Percentiles rank a stretch among this genome's conserved stretches.
Evolutionary conservation across 2,329 filamentous ascomycete species (phyloP).

Genomic region (Fusarium mangiferae): DNA sequence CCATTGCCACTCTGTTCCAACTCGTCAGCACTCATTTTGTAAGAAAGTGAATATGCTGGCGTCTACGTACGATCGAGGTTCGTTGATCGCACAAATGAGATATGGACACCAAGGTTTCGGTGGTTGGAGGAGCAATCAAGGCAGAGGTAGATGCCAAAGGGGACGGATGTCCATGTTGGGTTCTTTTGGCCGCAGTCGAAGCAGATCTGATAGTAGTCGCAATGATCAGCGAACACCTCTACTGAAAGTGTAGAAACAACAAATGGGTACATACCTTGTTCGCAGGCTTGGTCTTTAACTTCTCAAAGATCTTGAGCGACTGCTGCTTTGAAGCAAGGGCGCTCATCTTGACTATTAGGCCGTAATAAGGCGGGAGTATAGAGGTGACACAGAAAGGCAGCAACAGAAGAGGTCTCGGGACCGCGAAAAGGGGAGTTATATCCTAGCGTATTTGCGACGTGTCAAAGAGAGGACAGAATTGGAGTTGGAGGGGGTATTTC

Average conservation of each 20-base stretch:
- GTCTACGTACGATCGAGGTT: conserved; percentile 89
- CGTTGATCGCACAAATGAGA: conserved; percentile 98
- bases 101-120: conserved; percentile 96
- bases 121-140: conserved; percentile 98
- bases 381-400: conserved; percentile 8
- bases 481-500: background rate
- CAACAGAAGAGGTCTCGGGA: background rate
- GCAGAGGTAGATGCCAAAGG: conserved; percentile 97
- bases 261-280: conserved; percentile 79
- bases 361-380: conserved; percentile 16
- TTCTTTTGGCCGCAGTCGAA: conserved; percentile 99
- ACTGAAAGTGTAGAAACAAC: background rate
- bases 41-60: background rate
- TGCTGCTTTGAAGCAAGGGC: conserved; percentile 87
- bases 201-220: conserved; percentile 73
- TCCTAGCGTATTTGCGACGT: conserved; percentile 23
- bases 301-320: conserved; percentile 97
- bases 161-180: conserved; percentile 97
- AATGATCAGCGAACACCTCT: conserved; percentile 15
- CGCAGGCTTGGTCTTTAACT: conserved; percentile 90
- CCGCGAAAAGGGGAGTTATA: conserved; percentile 3
- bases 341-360: conserved; percentile 62
- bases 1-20: conserved; percentile 89
- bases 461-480: conserved; percentile 32
- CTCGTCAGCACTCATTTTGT: conserved; percentile 26